Percentiles rank a stretch among this genome's conserved stretches.
phyloP scores from a whole-genome alignment of 768 basidiomycete species.

The Amanita brunnescens region DNA sequence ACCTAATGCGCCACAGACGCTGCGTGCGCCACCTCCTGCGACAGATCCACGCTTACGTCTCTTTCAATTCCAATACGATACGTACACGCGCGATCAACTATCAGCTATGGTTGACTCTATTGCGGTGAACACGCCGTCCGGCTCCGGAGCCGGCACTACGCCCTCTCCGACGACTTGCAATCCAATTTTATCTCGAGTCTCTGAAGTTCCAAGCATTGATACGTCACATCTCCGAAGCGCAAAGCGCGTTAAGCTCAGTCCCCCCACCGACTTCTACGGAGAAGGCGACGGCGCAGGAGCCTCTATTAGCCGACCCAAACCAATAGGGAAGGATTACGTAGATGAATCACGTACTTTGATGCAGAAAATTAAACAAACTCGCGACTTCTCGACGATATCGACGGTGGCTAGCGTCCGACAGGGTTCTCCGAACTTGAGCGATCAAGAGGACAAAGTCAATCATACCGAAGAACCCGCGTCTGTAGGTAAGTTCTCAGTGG shows the following conservation, averaged over 20 bases:
- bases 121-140: slow-evolving; percentile 69
- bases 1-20: slow-evolving; percentile 30
- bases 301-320: slow-evolving; percentile 39
- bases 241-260: slow-evolving; percentile 76
- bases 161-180: slow-evolving; percentile 38
- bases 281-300: slow-evolving; percentile 40
- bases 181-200: slow-evolving; percentile 37
- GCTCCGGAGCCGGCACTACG: slow-evolving; percentile 36
- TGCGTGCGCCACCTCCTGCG: slow-evolving; percentile 23
- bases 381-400: slow-evolving; percentile 71
- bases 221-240: slow-evolving; percentile 58
- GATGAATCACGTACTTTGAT: slow-evolving; percentile 71
- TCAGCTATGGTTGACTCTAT: slow-evolving; percentile 93
- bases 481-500: slow-evolving; percentile 13
- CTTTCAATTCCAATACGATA: slow-evolving; percentile 94
- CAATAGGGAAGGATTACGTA: slow-evolving; percentile 57
- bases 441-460: slow-evolving; percentile 9
- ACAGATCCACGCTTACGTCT: slow-evolving; percentile 76
- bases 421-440: slow-evolving; percentile 5
- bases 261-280: slow-evolving; percentile 48
- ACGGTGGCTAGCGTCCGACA: slow-evolving; percentile 41
- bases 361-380: slow-evolving; percentile 71
- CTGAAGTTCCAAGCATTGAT: slow-evolving; percentile 32
- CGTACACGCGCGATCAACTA: slow-evolving; percentile 89
- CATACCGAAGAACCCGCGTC: slow-evolving; percentile 9